A percentile compares a stretch with the other conserved stretches of the same genome.
These are phyloP conservation scores for Acanthamoeba castellanii DNA, from an alignment of 208 protist species.

Conservation along the genomic window DNA sequence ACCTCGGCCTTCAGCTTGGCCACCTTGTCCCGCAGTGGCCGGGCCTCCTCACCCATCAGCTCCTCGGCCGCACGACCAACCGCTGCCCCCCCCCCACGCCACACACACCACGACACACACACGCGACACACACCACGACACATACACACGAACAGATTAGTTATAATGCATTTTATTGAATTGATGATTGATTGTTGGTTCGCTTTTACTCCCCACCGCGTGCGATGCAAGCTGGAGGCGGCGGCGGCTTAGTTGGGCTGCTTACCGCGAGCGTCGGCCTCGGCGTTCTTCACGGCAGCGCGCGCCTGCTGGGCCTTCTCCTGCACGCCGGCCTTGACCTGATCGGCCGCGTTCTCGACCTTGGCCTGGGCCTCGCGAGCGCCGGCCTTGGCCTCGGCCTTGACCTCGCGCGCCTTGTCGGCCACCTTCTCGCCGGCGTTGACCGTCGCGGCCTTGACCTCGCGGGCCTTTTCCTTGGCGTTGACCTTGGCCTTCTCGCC, in stretches of 20 bases:
- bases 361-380: neutral
- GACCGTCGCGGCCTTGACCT: neutral
- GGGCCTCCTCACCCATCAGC: neutral
- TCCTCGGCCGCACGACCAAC: too few relatives aligned
- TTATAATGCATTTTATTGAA: too few relatives aligned
- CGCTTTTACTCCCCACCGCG: too few relatives aligned
- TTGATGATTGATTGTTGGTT: too few relatives aligned
- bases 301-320: neutral
- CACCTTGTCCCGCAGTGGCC: neutral
- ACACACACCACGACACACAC: too few relatives aligned
- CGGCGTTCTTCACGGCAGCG: neutral
- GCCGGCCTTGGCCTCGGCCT: neutral
- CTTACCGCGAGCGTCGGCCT: neutral
- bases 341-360: neutral
- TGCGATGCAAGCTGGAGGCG: too few relatives aligned
- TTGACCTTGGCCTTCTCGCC: neutral
- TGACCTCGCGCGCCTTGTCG: slow-evolving; percentile 1
- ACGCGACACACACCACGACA: too few relatives aligned
- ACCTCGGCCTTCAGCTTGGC: slow-evolving; percentile 17
- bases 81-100: too few relatives aligned
- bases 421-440: neutral
- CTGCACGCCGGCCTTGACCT: neutral
- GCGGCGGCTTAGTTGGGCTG: too few relatives aligned
- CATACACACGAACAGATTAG: too few relatives aligned
- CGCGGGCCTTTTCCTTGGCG: neutral